Conservation (phyloP, 148 eudicot species). For the Rhododendron kiyosumense region DNA sequence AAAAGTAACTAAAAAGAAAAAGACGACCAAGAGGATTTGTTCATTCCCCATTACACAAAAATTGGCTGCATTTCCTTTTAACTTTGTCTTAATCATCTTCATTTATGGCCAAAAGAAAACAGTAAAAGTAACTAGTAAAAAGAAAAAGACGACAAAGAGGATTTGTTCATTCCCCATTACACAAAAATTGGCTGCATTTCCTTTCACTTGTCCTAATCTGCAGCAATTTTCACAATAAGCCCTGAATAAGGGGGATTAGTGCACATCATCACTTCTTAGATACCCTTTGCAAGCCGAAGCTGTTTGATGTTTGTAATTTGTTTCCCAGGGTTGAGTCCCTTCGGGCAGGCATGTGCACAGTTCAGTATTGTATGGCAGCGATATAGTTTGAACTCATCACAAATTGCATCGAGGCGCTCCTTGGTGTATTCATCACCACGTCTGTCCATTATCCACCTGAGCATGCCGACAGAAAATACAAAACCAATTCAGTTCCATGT, state of each 20-base stretch:
- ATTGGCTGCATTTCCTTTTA: neutral
- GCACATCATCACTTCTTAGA: slow-evolving; percentile 7
- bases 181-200: neutral
- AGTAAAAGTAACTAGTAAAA: neutral
- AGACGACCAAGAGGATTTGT: neutral
- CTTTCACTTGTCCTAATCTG: neutral
- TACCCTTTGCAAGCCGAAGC: slow-evolving; percentile 35
- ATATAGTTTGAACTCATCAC: slow-evolving; percentile 92
- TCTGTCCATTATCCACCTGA: slow-evolving; percentile 98
- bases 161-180: neutral
- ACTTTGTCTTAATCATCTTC: neutral
- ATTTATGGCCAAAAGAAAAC: neutral
- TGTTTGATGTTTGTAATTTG: slow-evolving; percentile 82
- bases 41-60: slow-evolving; percentile 1
- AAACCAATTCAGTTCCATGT: slow-evolving; percentile 3
- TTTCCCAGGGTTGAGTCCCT: slow-evolving; percentile 90
- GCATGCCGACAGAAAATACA: neutral
- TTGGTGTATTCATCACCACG: slow-evolving; percentile 94
- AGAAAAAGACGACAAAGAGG: neutral
- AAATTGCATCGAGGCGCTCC: slow-evolving; percentile 83
- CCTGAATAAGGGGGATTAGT: neutral
- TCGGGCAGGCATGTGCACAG: slow-evolving; percentile 93
- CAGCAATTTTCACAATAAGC: neutral
- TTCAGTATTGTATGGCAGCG: slow-evolving; percentile 96
- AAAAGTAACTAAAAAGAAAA: neutral